phyloP scores from a whole-genome alignment of 164 flowering plant species.

The Houttuynia cordata region DNA sequence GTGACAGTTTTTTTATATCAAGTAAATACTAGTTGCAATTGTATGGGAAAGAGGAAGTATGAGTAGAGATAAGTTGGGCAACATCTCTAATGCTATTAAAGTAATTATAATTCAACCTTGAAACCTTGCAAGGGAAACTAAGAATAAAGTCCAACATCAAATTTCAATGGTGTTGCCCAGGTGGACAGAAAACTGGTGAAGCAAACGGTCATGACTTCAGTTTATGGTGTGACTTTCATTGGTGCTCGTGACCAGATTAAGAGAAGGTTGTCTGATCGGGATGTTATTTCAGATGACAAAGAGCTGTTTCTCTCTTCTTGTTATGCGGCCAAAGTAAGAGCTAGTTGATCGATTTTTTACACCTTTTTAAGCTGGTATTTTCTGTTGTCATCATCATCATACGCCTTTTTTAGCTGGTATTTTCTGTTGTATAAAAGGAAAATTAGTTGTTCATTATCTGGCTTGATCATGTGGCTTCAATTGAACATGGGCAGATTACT shows the following conservation, averaged over 20 bases:
- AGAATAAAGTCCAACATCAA: not conserved
- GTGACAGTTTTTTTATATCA: no score
- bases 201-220: constrained; percentile 99
- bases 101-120: no score
- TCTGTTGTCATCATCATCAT: no score
- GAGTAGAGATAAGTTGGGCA: not conserved
- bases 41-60: not conserved
- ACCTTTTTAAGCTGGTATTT: no score
- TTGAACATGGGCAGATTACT: constrained; percentile 42
- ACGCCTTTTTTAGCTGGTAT: no score
- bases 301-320: constrained; percentile 66
- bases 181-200: constrained; percentile 93
- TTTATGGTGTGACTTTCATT: constrained; percentile 92
- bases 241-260: constrained; percentile 97
- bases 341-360: not conserved
- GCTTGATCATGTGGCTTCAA: no score
- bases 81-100: no score
- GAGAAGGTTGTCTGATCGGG: constrained; percentile 73
- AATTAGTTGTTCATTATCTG: no score
- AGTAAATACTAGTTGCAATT: not conserved
- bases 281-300: constrained; percentile 40
- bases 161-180: constrained; percentile 13
- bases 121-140: not conserved
- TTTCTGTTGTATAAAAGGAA: no score
- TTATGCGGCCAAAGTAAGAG: constrained; percentile 78